Evolutionary conservation across 2,329 filamentous ascomycete species (phyloP).

Genomic region (Pezicula carpinea): DNA sequence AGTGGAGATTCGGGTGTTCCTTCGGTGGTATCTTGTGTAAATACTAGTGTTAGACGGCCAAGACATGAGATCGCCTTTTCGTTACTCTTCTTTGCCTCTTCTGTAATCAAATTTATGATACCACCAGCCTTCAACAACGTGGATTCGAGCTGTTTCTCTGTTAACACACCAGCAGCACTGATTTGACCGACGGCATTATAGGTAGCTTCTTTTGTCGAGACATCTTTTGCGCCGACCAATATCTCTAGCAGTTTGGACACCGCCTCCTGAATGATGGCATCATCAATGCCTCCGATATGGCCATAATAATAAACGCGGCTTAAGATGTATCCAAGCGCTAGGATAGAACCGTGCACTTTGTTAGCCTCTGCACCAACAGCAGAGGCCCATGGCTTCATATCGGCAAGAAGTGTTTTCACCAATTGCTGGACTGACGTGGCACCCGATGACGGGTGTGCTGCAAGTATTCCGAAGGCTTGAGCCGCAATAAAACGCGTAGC

Average conservation of each 20-base stretch:
- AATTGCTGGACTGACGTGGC: slow-evolving; percentile 36
- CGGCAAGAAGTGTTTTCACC: slow-evolving; percentile 41
- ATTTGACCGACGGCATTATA: slow-evolving; percentile 57
- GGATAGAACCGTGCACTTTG: slow-evolving; percentile 54
- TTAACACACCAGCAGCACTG: slow-evolving; percentile 51
- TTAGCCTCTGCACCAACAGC: slow-evolving; percentile 57
- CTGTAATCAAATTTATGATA: slow-evolving; percentile 58
- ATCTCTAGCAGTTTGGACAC: slow-evolving; percentile 44
- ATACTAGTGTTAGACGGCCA: slow-evolving; percentile 67
- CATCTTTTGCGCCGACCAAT: slow-evolving; percentile 48
- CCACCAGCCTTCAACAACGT: slow-evolving; percentile 13
- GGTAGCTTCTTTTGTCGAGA: slow-evolving; percentile 50
- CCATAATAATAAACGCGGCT: slow-evolving; percentile 51
- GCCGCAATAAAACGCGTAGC: slow-evolving; percentile 63
- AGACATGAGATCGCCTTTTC: slow-evolving; percentile 78
- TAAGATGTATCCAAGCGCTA: slow-evolving; percentile 52
- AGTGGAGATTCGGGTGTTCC: slow-evolving; percentile 35
- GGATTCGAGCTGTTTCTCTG: slow-evolving; percentile 14
- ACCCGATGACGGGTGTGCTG: slow-evolving; percentile 54
- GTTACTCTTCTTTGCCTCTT: slow-evolving; percentile 72
- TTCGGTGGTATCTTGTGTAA: slow-evolving; percentile 37
- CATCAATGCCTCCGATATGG: slow-evolving; percentile 28
- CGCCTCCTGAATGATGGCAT: slow-evolving; percentile 35
- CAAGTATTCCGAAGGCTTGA: slow-evolving; percentile 70
- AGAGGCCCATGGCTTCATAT: slow-evolving; percentile 42